Evolutionary conservation across 331 rosid genomes (phyloP).

Genomic region (Malus hybrid): DNA sequence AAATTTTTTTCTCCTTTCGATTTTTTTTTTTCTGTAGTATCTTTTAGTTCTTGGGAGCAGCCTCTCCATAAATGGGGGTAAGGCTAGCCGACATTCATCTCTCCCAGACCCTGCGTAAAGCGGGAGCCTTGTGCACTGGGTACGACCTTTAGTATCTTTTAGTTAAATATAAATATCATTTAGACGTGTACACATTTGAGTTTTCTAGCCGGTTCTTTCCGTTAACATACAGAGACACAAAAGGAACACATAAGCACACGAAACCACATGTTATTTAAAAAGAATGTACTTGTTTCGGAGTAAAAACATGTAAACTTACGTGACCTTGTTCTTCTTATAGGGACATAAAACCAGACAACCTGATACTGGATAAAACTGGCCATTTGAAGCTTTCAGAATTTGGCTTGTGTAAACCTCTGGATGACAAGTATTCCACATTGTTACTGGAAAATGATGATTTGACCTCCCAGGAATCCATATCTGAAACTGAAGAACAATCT

Average conservation of each 20-base stretch:
- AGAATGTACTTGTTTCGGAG: not conserved
- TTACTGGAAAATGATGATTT: conserved; percentile 81
- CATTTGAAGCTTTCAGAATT: conserved; percentile 99
- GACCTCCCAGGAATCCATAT: conserved; percentile 42
- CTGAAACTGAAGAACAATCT: conserved; percentile 62
- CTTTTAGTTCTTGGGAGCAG: no score
- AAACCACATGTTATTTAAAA: not conserved
- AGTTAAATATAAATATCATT: not conserved
- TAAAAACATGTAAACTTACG: conserved; percentile 16
- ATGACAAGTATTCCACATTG: conserved; percentile 82
- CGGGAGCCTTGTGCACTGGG: no score
- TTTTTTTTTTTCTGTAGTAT: not conserved
- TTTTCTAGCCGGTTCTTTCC: not conserved
- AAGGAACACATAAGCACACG: not conserved
- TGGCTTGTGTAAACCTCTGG: conserved; percentile 96
- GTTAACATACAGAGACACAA: not conserved
- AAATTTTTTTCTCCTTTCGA: not conserved
- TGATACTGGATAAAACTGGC: conserved; percentile 89
- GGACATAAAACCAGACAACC: conserved; percentile 98
- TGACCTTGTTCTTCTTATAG: conserved; percentile 45
- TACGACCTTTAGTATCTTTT: no score
- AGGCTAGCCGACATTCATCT: no score
- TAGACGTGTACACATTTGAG: not conserved
- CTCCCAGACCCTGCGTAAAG: no score
- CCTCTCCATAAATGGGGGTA: no score